Base-by-base conservation (phyloP, 768 basidiomycete genomes). In the Wakefieldia striispora region DNA sequence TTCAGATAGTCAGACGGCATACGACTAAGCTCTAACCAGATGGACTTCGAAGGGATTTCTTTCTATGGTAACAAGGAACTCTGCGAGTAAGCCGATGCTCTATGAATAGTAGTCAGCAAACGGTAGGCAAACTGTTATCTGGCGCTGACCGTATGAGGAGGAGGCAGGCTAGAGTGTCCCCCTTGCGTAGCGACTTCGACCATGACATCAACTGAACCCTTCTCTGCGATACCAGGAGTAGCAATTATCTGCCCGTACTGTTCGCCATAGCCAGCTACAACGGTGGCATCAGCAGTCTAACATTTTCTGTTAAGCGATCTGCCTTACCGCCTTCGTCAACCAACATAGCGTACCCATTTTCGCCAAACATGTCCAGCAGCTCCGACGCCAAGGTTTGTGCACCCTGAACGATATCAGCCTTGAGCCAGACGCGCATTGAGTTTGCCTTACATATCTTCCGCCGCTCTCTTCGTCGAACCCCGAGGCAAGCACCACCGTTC, bases 131-230 rank as follows among this genome's bases (percentile, higher is more conserved):
- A 23, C 2, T 6, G 14, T 26, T 33, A 19, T 39, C 19, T n/a
- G 8, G 26, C 3, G 55, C 75, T 56, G 61, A 82, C 87, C 3
- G 92, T 95, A 56, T 97, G 91, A 3, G 69, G 59, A 14, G 88
- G 90, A 14, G 94, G 94, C 13, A 92, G 70, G 58, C 86, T 88
- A 0, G 91, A 93, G 66, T 95, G 94, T 0, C 93, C 93, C 6
- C 93, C 92, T 0, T 83, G 74, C 0, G 84, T 72, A 13, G 76
- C 69, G 8, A 94, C 81, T 48, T 83, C 77, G n/a, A 92, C 72
- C 33, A 67, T 71, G 16, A 83, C 76, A 59, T 88, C 75, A 9
- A 85, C 38, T 47, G 75, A 81, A 10, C 91, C 91, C 63, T 89
- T 91, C 70, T 91, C 89, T 0, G 81, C 80, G 21, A 88, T 77